Base-by-base conservation (phyloP, 495 filamentous ascomycete species). In the Gamarada debralockiae region DNA sequence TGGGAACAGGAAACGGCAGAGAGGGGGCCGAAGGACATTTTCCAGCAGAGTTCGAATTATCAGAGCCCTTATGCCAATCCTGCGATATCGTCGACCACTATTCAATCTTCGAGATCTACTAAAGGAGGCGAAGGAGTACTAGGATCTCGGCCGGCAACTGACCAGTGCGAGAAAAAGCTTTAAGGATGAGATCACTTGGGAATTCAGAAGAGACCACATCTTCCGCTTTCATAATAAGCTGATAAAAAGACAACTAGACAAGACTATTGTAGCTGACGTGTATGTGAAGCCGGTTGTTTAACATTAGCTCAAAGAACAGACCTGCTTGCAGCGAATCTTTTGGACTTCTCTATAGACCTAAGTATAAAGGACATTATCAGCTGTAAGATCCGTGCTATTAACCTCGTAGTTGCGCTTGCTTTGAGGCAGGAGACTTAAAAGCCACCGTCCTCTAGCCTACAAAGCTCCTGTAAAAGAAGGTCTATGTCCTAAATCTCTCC, bases 371-470 rank as follows among this genome's bases (percentile, higher is more conserved):
- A 53, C 27, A 47, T 53, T 22, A 27, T 53, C 40, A 15, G 23
- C 13, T 40, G 41, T 9, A 5, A 21, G 50, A 34, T 46, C 25
- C 41, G 20, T 47, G 39, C 50, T 18, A 53, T 53, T 18, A 22
- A 53, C 31, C 38, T 46, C 6, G 48, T 53, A 27, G 42, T 53
- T 4, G 50, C 39, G 18, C 50, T 53, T 13, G 13, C 50, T 55
- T 25, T 9, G 29, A 46, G 31, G 42, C 25, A 33, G 31, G 25
- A 48, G 38, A 13, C 38, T 20, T n/a, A 41, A 15, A 13, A 13
- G 10, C 38, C 10, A 20, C 12, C 9, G 38, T 13, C 38, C 38
- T 41, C 18, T 13, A 41, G 38, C 38, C 18, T 41, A 20, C 12
- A 18, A 20, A 41, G 38, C 38, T 41, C 18, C 17, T 13, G 38